phyloP scores from a whole-genome alignment of 2,329 filamentous ascomycete genomes.

The Arthrobotrys megalospora region DNA sequence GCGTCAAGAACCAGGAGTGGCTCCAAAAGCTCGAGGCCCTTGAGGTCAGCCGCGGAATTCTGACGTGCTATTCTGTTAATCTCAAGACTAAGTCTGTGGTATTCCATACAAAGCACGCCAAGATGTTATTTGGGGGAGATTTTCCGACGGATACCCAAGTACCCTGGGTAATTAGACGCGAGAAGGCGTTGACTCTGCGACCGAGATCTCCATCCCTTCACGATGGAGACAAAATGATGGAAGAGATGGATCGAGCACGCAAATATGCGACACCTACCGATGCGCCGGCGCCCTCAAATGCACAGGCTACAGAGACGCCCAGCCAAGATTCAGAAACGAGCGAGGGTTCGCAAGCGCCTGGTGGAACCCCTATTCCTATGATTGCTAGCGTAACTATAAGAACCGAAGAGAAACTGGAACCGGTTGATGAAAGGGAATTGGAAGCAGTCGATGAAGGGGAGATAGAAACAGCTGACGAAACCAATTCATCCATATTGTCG shows the following conservation, averaged over 20 bases:
- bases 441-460: too few relatives aligned
- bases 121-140: neutral
- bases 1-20: conserved; percentile 7
- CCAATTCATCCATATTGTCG: too few relatives aligned
- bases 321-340: too few relatives aligned
- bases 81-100: neutral
- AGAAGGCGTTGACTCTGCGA: neutral
- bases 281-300: neutral
- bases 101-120: conserved; percentile 16
- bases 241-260: neutral
- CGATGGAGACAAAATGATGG: neutral
- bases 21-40: neutral
- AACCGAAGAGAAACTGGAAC: too few relatives aligned
- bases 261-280: neutral
- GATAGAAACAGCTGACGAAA: too few relatives aligned
- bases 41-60: neutral
- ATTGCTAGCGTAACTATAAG: too few relatives aligned
- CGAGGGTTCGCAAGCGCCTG: too few relatives aligned
- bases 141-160: neutral
- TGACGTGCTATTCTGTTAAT: conserved; percentile 17
- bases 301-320: neutral
- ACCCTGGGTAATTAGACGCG: neutral
- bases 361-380: too few relatives aligned
- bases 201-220: neutral
- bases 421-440: too few relatives aligned